Evolutionary conservation across 2,329 filamentous ascomycete genomes (phyloP).

Genomic region (Tolypocladium nubicola): DNA sequence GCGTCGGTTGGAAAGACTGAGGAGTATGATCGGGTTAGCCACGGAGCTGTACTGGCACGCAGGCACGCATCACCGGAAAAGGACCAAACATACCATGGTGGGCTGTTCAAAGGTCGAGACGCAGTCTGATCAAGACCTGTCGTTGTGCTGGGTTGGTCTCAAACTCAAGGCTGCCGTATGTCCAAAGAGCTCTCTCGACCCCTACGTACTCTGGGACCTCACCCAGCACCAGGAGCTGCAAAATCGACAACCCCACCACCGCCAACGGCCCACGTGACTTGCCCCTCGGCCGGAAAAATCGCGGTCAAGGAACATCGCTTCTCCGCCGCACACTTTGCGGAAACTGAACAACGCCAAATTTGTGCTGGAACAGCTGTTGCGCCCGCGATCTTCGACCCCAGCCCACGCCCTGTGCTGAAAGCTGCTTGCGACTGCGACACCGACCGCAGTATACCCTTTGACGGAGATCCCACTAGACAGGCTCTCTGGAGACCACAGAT

Average conservation of each 20-base stretch:
- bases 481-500: neutral
- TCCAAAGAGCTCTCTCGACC: neutral
- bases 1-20: constrained; percentile 71
- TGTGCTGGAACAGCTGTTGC: constrained; percentile 11
- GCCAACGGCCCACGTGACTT: constrained; percentile 25
- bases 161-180: neutral
- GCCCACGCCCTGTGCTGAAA: neutral
- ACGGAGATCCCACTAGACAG: neutral
- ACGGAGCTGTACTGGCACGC: too few relatives aligned
- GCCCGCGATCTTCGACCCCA: neutral
- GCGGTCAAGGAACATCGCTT: constrained; percentile 26
- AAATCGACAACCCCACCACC: constrained; percentile 5
- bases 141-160: neutral
- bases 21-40: constrained; percentile 10
- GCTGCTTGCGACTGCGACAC: neutral
- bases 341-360: constrained; percentile 28
- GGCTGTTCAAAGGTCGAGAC: neutral
- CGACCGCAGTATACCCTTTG: neutral
- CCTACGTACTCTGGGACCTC: neutral
- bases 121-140: neutral
- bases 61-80: neutral
- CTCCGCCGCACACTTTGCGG: constrained; percentile 30
- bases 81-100: neutral
- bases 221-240: neutral
- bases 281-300: constrained; percentile 21